phyloP scores from a whole-genome alignment of 805 yeast species.

The Candida ovalis region DNA sequence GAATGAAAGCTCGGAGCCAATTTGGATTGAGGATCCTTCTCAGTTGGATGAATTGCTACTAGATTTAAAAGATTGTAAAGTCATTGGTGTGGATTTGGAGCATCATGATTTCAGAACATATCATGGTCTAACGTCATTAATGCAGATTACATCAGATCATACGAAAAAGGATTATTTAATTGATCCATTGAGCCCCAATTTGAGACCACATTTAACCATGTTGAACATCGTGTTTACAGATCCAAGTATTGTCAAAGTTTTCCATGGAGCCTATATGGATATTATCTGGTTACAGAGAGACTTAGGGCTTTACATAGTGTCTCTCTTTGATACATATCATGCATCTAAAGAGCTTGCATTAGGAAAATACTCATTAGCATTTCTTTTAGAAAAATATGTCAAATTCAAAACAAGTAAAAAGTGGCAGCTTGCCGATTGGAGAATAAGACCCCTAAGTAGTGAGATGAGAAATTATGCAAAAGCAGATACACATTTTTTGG shows the following conservation, averaged over 20 bases:
- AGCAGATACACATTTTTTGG: conserved; percentile 89
- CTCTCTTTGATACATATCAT: conserved; percentile 87
- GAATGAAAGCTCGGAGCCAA: conserved; percentile 50
- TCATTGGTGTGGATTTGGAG: conserved; percentile 90
- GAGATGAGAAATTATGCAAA: conserved; percentile 85
- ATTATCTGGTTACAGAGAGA: conserved; percentile 96
- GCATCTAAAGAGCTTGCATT: conserved; percentile 80
- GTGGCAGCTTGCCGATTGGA: conserved; percentile 96
- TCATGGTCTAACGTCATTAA: conserved; percentile 83
- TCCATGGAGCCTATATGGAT: conserved; percentile 97
- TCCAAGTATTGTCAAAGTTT: conserved; percentile 77
- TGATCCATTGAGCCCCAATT: conserved; percentile 63
- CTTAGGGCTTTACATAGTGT: conserved; percentile 84
- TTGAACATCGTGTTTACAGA: conserved; percentile 77
- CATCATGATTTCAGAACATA: conserved; percentile 92
- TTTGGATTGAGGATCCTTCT: conserved; percentile 66
- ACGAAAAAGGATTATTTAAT: conserved; percentile 65
- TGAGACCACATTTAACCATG: conserved; percentile 64
- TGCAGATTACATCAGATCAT: conserved; percentile 80
- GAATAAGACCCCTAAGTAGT: conserved; percentile 74
- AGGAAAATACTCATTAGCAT: conserved; percentile 81
- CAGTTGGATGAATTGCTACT: conserved; percentile 51
- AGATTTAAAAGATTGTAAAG: conserved; percentile 47
- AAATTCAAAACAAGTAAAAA: conserved; percentile 86
- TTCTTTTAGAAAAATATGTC: conserved; percentile 73